These are phyloP conservation scores for Leavenworthia alabamica DNA, from an alignment of 345 rosid genomes.

Conservation along the genomic window DNA sequence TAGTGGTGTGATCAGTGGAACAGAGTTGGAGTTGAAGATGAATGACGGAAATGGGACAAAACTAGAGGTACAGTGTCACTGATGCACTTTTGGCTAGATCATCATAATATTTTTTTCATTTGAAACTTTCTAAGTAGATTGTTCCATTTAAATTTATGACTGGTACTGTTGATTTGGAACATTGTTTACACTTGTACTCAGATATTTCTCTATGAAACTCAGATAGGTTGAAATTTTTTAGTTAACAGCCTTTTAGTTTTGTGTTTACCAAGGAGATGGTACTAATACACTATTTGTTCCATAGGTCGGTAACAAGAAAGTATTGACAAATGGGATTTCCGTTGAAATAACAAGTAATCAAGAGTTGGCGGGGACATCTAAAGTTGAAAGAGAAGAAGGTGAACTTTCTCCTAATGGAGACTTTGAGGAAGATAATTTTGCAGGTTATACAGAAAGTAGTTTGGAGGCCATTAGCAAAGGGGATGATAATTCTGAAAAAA, in stretches of 20 bases:
- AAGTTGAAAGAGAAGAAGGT: slow-evolving; percentile 90
- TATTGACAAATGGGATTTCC: slow-evolving; percentile 42
- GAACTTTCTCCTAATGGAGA: slow-evolving; percentile 88
- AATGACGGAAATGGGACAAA: slow-evolving; percentile 43
- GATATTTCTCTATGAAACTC: neutral
- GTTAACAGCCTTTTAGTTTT: neutral
- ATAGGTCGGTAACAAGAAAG: slow-evolving; percentile 50
- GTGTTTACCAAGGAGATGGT: neutral
- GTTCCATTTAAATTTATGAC: neutral
- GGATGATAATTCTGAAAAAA: slow-evolving; percentile 54
- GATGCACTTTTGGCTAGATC: neutral
- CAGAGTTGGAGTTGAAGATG: slow-evolving; percentile 44
- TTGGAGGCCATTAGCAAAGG: slow-evolving; percentile 40
- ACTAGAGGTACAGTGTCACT: slow-evolving; percentile 43
- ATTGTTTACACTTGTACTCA: neutral
- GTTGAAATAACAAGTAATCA: slow-evolving; percentile 43
- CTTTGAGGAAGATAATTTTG: slow-evolving; percentile 81
- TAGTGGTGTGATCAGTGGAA: slow-evolving; percentile 36
- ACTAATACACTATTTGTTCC: slow-evolving; percentile 12
- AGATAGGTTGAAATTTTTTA: neutral
- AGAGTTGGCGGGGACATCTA: slow-evolving; percentile 43
- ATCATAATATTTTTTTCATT: neutral
- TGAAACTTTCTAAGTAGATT: neutral
- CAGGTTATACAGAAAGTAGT: slow-evolving; percentile 50
- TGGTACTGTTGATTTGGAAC: neutral